A percentile compares a stretch with the other conserved stretches of the same genome.
These are phyloP conservation scores for Ophiognomonia clavigignenti-juglandacearum DNA, from an alignment of 2,329 filamentous ascomycete genomes.

Conservation along the genomic window DNA sequence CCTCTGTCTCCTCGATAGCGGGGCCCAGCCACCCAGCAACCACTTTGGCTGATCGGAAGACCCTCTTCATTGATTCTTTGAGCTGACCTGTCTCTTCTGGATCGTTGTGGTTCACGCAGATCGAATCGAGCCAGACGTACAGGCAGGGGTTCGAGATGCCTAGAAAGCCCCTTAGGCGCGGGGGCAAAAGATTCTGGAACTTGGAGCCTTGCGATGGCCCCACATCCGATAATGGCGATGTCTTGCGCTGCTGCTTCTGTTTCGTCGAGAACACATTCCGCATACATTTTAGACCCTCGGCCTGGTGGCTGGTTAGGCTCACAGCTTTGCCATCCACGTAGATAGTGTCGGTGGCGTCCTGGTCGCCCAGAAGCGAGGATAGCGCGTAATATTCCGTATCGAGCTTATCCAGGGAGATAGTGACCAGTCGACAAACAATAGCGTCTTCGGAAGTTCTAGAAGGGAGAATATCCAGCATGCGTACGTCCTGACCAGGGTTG, in stretches of 20 bases:
- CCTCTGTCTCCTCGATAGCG: background rate
- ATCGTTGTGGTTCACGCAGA: constrained; percentile 8
- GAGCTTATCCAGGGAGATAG: constrained; percentile 21
- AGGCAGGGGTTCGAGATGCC: constrained; percentile 2
- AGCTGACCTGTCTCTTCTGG: background rate
- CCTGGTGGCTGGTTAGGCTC: constrained; percentile 24
- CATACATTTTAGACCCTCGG: constrained; percentile 26
- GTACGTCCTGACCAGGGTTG: constrained; percentile 15
- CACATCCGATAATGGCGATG: constrained; percentile 16
- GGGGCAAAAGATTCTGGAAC: background rate
- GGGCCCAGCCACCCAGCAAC: constrained; percentile 9
- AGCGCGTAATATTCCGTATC: constrained; percentile 25
- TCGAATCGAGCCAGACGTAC: constrained; percentile 13
- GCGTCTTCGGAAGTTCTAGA: constrained; percentile 23
- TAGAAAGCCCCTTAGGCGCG: background rate
- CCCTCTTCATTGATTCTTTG: background rate
- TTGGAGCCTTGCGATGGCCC: background rate
- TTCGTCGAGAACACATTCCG: constrained; percentile 27
- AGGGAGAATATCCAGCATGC: constrained; percentile 29
- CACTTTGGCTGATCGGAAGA: constrained; percentile 1
- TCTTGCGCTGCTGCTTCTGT: constrained; percentile 13
- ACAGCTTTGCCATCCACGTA: constrained; percentile 23
- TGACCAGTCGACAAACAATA: constrained; percentile 29
- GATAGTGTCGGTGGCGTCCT: constrained; percentile 25
- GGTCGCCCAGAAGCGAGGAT: constrained; percentile 26